phyloP scores from a whole-genome alignment of 768 basidiomycete species.

The Lactifluus piperatus region DNA sequence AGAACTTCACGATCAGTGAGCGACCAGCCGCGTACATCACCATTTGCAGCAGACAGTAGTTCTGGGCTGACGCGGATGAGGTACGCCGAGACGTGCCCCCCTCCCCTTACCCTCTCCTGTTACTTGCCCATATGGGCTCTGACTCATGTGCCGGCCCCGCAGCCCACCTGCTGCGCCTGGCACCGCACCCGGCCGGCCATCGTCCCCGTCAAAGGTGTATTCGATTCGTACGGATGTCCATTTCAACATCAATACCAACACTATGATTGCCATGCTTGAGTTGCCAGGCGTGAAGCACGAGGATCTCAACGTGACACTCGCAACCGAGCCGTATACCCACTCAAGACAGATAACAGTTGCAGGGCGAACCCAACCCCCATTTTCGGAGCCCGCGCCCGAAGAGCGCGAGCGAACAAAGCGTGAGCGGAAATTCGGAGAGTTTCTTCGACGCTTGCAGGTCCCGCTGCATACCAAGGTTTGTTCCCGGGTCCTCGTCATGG shows the following conservation, averaged over 20 bases:
- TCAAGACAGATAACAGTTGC: constrained; percentile 52
- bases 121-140: neutral
- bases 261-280: constrained; percentile 55
- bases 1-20: constrained; percentile 9
- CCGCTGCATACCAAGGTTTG: constrained; percentile 49
- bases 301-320: constrained; percentile 51
- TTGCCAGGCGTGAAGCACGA: constrained; percentile 55
- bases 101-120: neutral
- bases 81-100: constrained; percentile 9
- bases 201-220: constrained; percentile 22
- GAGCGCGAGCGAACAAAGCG: constrained; percentile 29
- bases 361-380: constrained; percentile 37
- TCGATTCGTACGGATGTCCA: constrained; percentile 53
- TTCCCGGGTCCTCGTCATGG: constrained; percentile 18
- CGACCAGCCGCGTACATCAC: constrained; percentile 10
- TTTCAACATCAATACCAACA: constrained; percentile 42
- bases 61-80: constrained; percentile 18
- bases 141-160: constrained; percentile 4
- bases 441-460: constrained; percentile 44
- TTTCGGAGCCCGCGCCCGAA: constrained; percentile 26
- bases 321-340: constrained; percentile 51
- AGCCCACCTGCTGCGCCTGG: constrained; percentile 13
- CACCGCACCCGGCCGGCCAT: neutral
- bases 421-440: constrained; percentile 48
- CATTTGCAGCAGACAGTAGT: constrained; percentile 4